phyloP scores from a whole-genome alignment of 495 filamentous ascomycete genomes.

The Lophiostoma macrostomum region DNA sequence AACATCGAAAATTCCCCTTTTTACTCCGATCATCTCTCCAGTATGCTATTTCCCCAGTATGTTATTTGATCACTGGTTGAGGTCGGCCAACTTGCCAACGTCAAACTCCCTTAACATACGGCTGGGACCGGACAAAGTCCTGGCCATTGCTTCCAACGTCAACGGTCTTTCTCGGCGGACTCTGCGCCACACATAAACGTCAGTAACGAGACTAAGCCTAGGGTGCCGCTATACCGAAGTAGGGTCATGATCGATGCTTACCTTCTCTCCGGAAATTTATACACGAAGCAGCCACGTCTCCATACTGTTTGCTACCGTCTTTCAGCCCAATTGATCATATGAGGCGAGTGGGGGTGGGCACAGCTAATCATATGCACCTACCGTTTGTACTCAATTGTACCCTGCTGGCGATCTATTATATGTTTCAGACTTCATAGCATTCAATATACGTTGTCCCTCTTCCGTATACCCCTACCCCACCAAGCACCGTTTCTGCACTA shows the following conservation, averaged over 20 bases:
- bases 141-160: background rate
- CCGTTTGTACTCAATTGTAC: background rate
- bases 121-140: background rate
- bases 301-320: too few species aligned
- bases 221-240: too few species aligned
- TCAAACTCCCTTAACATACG: background rate
- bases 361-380: background rate
- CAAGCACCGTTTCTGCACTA: background rate
- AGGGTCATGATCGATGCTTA: too few species aligned
- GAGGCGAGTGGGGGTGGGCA: too few species aligned
- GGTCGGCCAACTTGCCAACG: background rate
- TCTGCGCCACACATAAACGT: conserved; percentile 1
- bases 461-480: conserved; percentile 1
- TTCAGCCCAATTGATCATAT: too few species aligned
- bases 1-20: too few species aligned
- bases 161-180: too few species aligned
- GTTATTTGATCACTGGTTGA: background rate
- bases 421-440: background rate
- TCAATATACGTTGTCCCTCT: background rate
- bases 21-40: too few species aligned
- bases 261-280: too few species aligned
- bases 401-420: conserved; percentile 3
- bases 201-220: background rate
- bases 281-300: too few species aligned
- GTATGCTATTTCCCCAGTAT: too few species aligned